Percentiles rank a stretch among this genome's conserved stretches.
Conservation (phyloP, 805 yeast genomes). For the Kodamaea nitidulidarum region DNA sequence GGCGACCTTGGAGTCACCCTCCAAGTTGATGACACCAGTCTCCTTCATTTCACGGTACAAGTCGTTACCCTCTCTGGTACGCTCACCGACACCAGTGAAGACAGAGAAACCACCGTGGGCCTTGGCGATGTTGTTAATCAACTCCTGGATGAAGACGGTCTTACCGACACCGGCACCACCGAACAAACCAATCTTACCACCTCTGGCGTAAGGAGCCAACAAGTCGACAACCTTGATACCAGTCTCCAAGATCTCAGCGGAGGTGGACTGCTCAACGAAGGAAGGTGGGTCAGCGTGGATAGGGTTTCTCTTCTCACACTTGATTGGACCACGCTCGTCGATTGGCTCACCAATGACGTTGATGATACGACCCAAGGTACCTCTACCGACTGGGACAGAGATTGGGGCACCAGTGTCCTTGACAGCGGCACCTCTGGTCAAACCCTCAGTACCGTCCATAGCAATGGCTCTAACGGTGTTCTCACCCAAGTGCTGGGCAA, state of each 20-base stretch:
- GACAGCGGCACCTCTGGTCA: conserved; percentile 93
- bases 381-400: conserved; percentile 98
- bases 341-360: conserved; percentile 99
- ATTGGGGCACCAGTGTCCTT: conserved; percentile 97
- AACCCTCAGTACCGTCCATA: conserved; percentile 99
- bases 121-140: conserved; percentile 99
- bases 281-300: conserved; percentile 98
- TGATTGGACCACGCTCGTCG: conserved; percentile 99
- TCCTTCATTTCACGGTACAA: conserved; percentile 99
- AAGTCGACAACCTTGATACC: conserved; percentile 99
- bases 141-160: conserved; percentile 98
- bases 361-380: conserved; percentile 96
- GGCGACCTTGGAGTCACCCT: conserved; percentile 99
- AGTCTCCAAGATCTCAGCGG: conserved; percentile 97
- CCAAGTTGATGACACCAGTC: conserved; percentile 99
- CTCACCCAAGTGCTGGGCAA: conserved; percentile 99
- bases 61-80: conserved; percentile 99
- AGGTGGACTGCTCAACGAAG: conserved; percentile 94
- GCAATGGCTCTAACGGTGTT: conserved; percentile 99
- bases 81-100: conserved; percentile 99
- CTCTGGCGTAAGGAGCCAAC: conserved; percentile 99
- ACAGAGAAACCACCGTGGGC: conserved; percentile 99
- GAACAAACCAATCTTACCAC: conserved; percentile 99
- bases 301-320: conserved; percentile 89
- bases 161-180: conserved; percentile 99